A percentile compares a stretch with the other conserved stretches of the same genome.
Conservation (phyloP, 371 early-diverging fungal genomes). For the Mortierella sp. region DNA sequence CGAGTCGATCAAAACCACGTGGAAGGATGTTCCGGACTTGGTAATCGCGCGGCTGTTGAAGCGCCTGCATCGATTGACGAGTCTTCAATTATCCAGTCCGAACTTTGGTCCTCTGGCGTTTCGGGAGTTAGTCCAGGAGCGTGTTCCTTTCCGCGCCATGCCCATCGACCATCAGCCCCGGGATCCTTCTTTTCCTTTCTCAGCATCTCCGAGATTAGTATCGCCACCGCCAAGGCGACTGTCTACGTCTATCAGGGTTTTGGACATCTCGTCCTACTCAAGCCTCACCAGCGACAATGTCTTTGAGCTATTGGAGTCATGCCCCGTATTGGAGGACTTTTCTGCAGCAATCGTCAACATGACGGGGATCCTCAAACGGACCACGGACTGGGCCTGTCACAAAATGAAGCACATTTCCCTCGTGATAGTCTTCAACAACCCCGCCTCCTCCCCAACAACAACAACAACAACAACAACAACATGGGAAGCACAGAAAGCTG, state of each 20-base stretch:
- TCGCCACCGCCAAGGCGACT: neutral
- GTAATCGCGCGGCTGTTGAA: neutral
- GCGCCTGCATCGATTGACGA: neutral
- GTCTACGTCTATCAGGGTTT: neutral
- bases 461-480: neutral
- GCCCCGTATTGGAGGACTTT: neutral
- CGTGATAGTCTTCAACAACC: neutral
- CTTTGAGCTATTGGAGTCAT: neutral
- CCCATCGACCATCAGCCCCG: neutral
- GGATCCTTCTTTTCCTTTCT: neutral
- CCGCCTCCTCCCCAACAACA: no score
- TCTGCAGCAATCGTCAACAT: neutral
- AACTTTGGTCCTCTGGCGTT: neutral
- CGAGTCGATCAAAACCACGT: neutral
- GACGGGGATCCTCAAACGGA: neutral
- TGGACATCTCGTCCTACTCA: neutral
- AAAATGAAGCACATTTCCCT: neutral
- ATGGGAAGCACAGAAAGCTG: neutral
- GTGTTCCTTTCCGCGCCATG: neutral
- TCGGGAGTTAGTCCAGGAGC: neutral
- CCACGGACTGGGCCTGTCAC: neutral
- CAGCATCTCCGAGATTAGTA: neutral
- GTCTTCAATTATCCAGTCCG: neutral
- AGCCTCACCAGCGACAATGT: neutral
- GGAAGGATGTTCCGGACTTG: neutral